A percentile compares a stretch with the other conserved stretches of the same genome.
phyloP scores from a whole-genome alignment of 2,329 filamentous ascomycete species.

The Aspergillus puulaauensis region DNA sequence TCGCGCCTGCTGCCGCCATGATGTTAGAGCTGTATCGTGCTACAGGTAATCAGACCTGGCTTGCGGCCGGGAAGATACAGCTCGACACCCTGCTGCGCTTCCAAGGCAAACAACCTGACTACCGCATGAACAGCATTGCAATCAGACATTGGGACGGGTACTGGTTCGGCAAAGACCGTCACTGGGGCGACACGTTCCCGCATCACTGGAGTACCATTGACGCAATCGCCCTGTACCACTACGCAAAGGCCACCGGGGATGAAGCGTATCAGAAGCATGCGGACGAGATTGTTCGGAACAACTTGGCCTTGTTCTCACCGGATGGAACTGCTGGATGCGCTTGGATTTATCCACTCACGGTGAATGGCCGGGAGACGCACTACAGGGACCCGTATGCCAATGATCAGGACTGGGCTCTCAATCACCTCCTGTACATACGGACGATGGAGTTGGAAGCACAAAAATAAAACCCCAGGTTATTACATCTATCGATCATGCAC shows the following conservation, averaged over 20 bases:
- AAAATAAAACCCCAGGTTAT: too few species aligned
- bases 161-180: conserved; percentile 4
- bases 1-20: background rate
- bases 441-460: too few species aligned
- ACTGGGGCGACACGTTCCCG: conserved; percentile 3
- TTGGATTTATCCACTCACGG: background rate
- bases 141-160: conserved; percentile 3
- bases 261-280: background rate
- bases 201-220: conserved; percentile 3
- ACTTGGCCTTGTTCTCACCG: background rate
- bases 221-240: background rate
- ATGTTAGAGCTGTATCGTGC: background rate
- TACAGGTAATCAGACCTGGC: background rate
- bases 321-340: background rate
- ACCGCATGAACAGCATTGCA: background rate
- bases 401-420: conserved; percentile 4
- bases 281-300: background rate
- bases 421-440: background rate
- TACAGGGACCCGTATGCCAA: conserved; percentile 2
- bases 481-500: too few species aligned
- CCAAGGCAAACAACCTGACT: background rate
- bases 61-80: background rate
- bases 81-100: background rate
- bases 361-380: background rate
- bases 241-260: background rate